A percentile compares a stretch with the other conserved stretches of the same genome.
These are phyloP conservation scores for Calonectria pteridis DNA, from an alignment of 2,329 filamentous ascomycete species.

Conservation along the genomic window DNA sequence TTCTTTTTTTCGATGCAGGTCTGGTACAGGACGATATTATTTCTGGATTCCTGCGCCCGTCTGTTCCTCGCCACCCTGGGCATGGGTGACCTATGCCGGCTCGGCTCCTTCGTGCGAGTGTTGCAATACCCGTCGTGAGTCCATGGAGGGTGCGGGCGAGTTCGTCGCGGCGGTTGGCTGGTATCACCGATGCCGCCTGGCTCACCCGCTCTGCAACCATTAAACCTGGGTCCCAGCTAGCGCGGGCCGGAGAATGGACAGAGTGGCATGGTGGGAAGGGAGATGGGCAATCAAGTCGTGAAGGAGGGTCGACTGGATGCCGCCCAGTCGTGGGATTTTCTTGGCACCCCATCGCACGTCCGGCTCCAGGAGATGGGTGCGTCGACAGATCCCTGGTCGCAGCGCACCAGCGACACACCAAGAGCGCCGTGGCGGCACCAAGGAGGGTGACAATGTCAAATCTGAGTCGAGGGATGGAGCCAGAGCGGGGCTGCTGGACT, in stretches of 20 bases:
- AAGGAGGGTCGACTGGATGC: neutral
- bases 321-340: conserved; percentile 18
- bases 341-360: conserved; percentile 26
- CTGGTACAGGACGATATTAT: neutral
- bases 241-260: neutral
- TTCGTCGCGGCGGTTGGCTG: conserved; percentile 22
- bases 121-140: conserved; percentile 15
- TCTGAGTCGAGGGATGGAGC: conserved; percentile 3
- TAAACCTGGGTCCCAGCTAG: conserved; percentile 20
- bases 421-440: conserved; percentile 16
- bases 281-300: conserved; percentile 7
- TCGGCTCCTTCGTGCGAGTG: conserved; percentile 3
- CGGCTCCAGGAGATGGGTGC: conserved; percentile 29
- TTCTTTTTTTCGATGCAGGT: conserved; percentile 5
- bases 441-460: conserved; percentile 12
- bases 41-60: conserved; percentile 2
- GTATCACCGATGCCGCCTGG: conserved; percentile 27
- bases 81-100: neutral
- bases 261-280: conserved; percentile 9
- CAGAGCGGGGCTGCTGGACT: neutral
- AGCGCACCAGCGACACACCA: conserved; percentile 18
- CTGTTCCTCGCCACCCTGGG: conserved; percentile 2
- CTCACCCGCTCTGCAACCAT: conserved; percentile 25
- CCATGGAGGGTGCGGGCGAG: conserved; percentile 15
- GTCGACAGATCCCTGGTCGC: conserved; percentile 27